A percentile compares a stretch with the other conserved stretches of the same genome.
Conservation (phyloP, 441 rosid species). For the Pelargonium australe region DNA sequence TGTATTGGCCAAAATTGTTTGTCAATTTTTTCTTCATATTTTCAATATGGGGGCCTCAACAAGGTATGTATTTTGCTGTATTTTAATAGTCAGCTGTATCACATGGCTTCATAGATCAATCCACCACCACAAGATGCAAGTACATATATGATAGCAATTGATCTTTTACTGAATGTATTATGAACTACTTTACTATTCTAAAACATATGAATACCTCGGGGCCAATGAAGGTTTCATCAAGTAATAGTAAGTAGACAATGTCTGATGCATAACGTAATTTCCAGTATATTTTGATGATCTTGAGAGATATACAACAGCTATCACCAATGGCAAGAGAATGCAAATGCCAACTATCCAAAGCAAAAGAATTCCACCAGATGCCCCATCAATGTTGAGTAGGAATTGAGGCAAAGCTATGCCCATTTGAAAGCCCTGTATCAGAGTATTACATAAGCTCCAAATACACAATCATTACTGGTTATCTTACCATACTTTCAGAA, state of each 20-base stretch:
- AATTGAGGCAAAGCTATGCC: constrained; percentile 98
- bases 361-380: constrained; percentile 91
- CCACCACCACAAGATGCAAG: background rate
- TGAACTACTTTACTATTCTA: background rate
- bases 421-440: constrained; percentile 94
- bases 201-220: constrained; percentile 56
- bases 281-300: constrained; percentile 94
- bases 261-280: constrained; percentile 97
- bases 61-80: background rate
- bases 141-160: constrained; percentile 3
- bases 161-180: background rate
- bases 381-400: constrained; percentile 84
- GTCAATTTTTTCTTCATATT: background rate
- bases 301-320: constrained; percentile 95
- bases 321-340: constrained; percentile 88
- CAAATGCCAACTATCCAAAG: constrained; percentile 98
- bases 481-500: constrained; percentile 9
- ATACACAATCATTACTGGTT: background rate
- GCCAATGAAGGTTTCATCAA: constrained; percentile 97
- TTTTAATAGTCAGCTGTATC: background rate
- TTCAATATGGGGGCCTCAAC: background rate
- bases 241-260: constrained; percentile 79
- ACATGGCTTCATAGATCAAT: background rate
- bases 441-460: constrained; percentile 21
- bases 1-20: background rate